Percentiles rank a stretch among this genome's conserved stretches.
Evolutionary conservation across 257 asterid species (phyloP).

Genomic region (Nicotiana noctiflora): DNA sequence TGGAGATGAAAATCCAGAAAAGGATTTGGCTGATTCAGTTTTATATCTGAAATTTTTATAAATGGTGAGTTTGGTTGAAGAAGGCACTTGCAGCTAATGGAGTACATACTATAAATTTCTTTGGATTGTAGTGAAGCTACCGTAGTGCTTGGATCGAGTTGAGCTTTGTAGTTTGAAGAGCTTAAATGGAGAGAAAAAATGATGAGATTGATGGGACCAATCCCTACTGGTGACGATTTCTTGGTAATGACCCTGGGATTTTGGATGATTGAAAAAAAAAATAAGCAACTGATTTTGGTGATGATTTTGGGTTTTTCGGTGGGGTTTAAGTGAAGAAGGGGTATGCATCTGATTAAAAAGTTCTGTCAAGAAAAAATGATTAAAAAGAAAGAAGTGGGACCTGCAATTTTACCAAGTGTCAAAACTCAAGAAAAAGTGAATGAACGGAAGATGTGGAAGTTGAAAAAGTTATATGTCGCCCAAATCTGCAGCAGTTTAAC

Average conservation of each 20-base stretch:
- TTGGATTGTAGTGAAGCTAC: neutral
- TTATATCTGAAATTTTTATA: neutral
- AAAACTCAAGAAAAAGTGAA: neutral
- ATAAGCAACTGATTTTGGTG: neutral
- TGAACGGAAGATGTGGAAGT: too few species aligned
- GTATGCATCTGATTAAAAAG: neutral
- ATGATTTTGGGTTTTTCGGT: neutral
- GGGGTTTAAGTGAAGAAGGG: neutral
- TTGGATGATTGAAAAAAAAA: neutral
- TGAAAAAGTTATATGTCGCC: too few species aligned
- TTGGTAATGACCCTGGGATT: neutral
- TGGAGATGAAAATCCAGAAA: neutral
- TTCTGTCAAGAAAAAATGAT: too few species aligned
- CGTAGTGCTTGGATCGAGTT: neutral
- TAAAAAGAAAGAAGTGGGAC: neutral
- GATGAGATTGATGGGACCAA: neutral
- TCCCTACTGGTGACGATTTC: neutral
- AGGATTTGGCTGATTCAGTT: neutral
- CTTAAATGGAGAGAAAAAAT: too few species aligned
- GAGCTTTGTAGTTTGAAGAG: neutral
- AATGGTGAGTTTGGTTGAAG: neutral
- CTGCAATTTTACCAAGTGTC: neutral
- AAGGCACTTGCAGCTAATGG: neutral
- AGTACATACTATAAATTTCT: neutral
- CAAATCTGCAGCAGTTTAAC: neutral